Evolutionary conservation across 345 rosid genomes (phyloP).

Genomic region (Populus deltoides): DNA sequence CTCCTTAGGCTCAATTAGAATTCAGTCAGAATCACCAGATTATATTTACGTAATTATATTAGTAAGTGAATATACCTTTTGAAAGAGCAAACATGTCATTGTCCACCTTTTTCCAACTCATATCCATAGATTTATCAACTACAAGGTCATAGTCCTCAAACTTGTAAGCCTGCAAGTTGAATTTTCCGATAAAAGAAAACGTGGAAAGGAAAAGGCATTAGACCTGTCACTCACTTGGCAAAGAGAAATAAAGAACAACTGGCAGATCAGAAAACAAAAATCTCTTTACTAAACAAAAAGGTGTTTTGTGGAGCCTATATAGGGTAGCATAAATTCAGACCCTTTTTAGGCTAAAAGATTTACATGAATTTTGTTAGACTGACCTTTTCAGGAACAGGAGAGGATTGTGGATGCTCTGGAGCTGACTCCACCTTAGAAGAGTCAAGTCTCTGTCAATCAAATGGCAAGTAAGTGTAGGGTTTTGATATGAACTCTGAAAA

Average conservation of each 20-base stretch:
- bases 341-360: background rate
- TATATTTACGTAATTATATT: background rate
- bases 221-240: background rate
- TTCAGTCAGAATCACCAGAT: too few relatives aligned
- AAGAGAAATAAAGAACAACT: background rate
- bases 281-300: background rate
- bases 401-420: conserved; percentile 24
- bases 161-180: conserved; percentile 21
- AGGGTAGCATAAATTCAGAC: too few relatives aligned
- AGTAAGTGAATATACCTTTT: conserved; percentile 35
- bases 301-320: too few relatives aligned
- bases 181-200: background rate
- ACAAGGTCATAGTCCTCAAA: conserved; percentile 29
- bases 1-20: background rate
- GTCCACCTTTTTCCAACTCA: conserved; percentile 39
- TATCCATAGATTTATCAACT: conserved; percentile 38
- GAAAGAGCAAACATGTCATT: conserved; percentile 33
- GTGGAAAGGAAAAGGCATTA: background rate
- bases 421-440: conserved; percentile 30
- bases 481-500: background rate
- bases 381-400: conserved; percentile 42
- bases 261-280: background rate
- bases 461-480: conserved; percentile 7
- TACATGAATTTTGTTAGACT: conserved; percentile 9
- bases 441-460: conserved; percentile 37